phyloP scores from a whole-genome alignment of 805 yeast species.

The Candida chauliodis region DNA sequence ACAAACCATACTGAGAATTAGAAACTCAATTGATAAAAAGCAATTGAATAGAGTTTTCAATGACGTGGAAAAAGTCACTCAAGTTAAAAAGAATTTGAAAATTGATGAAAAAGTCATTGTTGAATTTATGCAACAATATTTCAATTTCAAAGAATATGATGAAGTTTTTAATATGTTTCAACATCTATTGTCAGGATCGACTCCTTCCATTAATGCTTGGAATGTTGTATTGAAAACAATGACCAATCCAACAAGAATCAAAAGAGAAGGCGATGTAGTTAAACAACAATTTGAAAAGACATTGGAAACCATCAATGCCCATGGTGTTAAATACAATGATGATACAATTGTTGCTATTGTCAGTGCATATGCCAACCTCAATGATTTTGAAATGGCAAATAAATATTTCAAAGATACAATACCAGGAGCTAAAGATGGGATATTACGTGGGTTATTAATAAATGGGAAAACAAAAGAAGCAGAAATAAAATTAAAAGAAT shows the following conservation, averaged over 20 bases:
- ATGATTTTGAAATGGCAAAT: conserved; percentile 40
- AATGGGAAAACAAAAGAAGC: conserved; percentile 43
- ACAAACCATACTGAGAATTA: conserved; percentile 20
- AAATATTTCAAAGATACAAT: conserved; percentile 22
- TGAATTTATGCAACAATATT: conserved; percentile 46
- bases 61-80: conserved; percentile 22
- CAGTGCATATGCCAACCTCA: conserved; percentile 43
- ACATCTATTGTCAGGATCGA: conserved; percentile 36
- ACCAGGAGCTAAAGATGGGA: conserved; percentile 37
- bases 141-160: conserved; percentile 28
- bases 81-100: conserved; percentile 21
- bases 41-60: conserved; percentile 20
- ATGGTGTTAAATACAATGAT: conserved; percentile 38
- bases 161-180: conserved; percentile 49
- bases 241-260: conserved; percentile 29
- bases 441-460: conserved; percentile 42
- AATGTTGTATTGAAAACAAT: conserved; percentile 53
- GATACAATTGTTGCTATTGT: conserved; percentile 48
- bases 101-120: conserved; percentile 40
- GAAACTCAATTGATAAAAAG: conserved; percentile 13
- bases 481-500: conserved; percentile 37
- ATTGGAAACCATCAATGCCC: conserved; percentile 25
- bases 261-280: conserved; percentile 20
- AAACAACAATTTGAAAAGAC: conserved; percentile 23
- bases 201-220: conserved; percentile 53